phyloP scores from a whole-genome alignment of 306 rosid species.

The Vachellia collinsii region DNA sequence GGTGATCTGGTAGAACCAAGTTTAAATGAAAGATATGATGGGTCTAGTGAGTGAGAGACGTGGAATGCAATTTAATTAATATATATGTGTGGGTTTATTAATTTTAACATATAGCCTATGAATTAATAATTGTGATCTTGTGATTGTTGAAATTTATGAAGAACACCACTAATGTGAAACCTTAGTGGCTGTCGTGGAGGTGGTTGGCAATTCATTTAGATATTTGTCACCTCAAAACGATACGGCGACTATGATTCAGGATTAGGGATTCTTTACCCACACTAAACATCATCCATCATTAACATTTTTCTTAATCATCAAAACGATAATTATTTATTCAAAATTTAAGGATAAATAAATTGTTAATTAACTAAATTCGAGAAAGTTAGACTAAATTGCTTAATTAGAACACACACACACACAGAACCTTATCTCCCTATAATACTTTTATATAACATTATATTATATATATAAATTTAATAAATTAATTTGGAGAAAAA shows the following conservation, averaged over 20 bases:
- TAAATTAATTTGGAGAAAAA: too few species aligned
- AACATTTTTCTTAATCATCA: neutral
- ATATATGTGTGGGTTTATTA: neutral
- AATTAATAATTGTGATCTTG: neutral
- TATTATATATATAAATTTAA: too few species aligned
- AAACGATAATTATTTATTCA: neutral
- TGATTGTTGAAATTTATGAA: neutral
- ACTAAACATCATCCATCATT: neutral
- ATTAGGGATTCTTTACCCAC: neutral
- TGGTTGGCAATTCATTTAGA: neutral
- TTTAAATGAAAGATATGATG: neutral
- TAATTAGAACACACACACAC: too few species aligned
- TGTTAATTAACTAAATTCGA: too few species aligned
- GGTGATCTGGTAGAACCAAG: too few species aligned
- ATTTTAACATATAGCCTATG: neutral
- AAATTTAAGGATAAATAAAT: neutral
- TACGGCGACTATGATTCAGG: neutral
- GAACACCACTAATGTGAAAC: neutral
- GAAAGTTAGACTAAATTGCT: too few species aligned
- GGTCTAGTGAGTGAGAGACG: neutral
- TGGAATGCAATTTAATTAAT: neutral
- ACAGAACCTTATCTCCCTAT: too few species aligned
- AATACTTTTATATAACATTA: too few species aligned
- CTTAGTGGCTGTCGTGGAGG: neutral
- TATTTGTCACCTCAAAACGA: neutral